Evolutionary conservation across 2,329 filamentous ascomycete genomes (phyloP).

Genomic region (Epicoccum nigrum): DNA sequence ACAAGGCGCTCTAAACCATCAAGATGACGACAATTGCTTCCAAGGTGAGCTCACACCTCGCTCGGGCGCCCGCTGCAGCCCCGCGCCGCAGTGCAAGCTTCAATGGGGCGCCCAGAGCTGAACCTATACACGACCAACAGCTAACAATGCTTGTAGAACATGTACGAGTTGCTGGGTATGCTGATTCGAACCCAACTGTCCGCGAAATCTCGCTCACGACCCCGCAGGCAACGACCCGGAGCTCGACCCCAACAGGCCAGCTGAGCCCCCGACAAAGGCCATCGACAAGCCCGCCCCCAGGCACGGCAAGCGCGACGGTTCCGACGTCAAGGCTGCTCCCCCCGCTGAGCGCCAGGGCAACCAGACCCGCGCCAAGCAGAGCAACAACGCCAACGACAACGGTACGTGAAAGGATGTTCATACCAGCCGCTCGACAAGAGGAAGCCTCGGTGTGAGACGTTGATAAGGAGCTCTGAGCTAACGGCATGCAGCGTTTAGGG

Average conservation of each 20-base stretch:
- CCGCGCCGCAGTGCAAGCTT: slow-evolving; percentile 13
- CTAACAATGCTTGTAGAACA: slow-evolving; percentile 71
- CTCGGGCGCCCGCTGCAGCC: slow-evolving; percentile 15
- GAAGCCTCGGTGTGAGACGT: background rate
- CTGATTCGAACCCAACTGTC: slow-evolving; percentile 13
- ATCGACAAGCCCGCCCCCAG: slow-evolving; percentile 82
- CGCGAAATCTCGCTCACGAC: slow-evolving; percentile 30
- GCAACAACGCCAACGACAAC: slow-evolving; percentile 78
- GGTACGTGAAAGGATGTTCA: slow-evolving; percentile 67
- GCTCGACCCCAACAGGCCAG: slow-evolving; percentile 74
- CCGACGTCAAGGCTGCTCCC: slow-evolving; percentile 65
- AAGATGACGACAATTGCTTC: slow-evolving; percentile 52
- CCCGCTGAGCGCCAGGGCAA: slow-evolving; percentile 41
- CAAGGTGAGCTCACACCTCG: slow-evolving; percentile 46
- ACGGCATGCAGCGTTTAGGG: slow-evolving; percentile 75
- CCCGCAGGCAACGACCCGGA: slow-evolving; percentile 70
- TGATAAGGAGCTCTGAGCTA: slow-evolving; percentile 20
- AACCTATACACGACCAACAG: slow-evolving; percentile 4
- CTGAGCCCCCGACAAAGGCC: slow-evolving; percentile 82
- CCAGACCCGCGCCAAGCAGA: slow-evolving; percentile 48
- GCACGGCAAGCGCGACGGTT: slow-evolving; percentile 84
- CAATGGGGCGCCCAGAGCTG: slow-evolving; percentile 15
- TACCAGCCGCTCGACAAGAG: background rate
- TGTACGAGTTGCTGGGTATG: slow-evolving; percentile 97
- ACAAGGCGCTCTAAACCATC: slow-evolving; percentile 52